Percentiles rank a stretch among this genome's conserved stretches.
Conservation (phyloP, 2,329 filamentous ascomycete species). For the Phyllachora maydis region DNA sequence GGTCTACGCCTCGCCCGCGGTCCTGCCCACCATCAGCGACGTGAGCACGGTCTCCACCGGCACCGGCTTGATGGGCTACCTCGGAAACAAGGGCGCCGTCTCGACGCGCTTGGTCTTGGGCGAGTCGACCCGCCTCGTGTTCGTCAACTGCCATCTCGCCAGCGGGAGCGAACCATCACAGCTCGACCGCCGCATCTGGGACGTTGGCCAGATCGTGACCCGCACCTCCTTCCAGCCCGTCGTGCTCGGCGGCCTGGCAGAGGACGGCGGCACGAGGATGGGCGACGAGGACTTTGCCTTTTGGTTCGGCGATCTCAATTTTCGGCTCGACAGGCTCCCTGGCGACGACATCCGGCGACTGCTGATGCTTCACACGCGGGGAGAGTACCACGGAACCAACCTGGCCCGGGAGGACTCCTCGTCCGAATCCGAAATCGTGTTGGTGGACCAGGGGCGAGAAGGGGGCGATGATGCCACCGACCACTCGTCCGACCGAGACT, state of each 20-base stretch:
- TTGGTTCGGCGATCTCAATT: constrained; percentile 94
- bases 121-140: constrained; percentile 74
- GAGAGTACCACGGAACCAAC: constrained; percentile 46
- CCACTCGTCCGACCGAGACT: constrained; percentile 12
- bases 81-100: constrained; percentile 91
- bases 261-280: constrained; percentile 48
- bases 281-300: constrained; percentile 88
- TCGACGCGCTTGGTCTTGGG: constrained; percentile 66
- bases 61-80: constrained; percentile 77
- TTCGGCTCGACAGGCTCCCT: constrained; percentile 70
- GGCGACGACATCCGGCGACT: constrained; percentile 78
- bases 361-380: constrained; percentile 61
- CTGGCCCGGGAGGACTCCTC: constrained; percentile 13
- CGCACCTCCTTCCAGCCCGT: constrained; percentile 66
- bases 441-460: constrained; percentile 19
- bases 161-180: constrained; percentile 64
- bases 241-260: constrained; percentile 38
- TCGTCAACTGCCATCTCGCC: constrained; percentile 80
- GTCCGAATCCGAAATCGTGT: constrained; percentile 25
- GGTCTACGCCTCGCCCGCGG: constrained; percentile 62
- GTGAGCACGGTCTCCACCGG: constrained; percentile 70
- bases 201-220: constrained; percentile 55
- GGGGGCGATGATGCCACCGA: constrained; percentile 25
- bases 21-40: constrained; percentile 56
- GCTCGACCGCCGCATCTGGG: constrained; percentile 76